Conservation (phyloP, 2,329 filamentous ascomycete genomes). For the Aureobasidium sp. region DNA sequence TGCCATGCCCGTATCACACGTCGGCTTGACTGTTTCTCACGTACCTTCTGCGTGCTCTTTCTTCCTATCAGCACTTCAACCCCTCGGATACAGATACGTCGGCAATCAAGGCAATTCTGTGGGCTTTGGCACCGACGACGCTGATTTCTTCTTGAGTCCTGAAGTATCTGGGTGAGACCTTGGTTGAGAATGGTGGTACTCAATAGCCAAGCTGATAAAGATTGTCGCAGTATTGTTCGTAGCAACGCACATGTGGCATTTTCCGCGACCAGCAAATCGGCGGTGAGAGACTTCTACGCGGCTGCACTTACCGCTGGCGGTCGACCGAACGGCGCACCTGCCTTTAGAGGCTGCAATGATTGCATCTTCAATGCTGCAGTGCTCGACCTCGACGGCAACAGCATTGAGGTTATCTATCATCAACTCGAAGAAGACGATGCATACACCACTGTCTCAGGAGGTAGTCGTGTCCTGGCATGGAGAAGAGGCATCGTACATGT, state of each 20-base stretch:
- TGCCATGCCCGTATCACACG: conserved; percentile 53
- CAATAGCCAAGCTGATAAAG: neutral
- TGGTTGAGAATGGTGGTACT: neutral
- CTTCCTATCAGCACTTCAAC: conserved; percentile 70
- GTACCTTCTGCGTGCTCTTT: conserved; percentile 75
- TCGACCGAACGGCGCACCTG: conserved; percentile 49
- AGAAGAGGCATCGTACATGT: conserved; percentile 20
- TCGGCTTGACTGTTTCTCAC: conserved; percentile 63
- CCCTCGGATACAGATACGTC: conserved; percentile 67
- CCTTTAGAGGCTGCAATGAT: conserved; percentile 43
- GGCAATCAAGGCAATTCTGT: conserved; percentile 53
- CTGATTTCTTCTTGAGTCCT: conserved; percentile 58
- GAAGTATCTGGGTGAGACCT: conserved; percentile 26
- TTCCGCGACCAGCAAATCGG: conserved; percentile 55
- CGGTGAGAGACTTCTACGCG: conserved; percentile 64
- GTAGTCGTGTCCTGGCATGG: conserved; percentile 40
- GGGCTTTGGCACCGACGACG: conserved; percentile 51
- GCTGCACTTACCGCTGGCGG: conserved; percentile 59
- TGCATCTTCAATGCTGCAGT: conserved; percentile 56
- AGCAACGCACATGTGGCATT: conserved; percentile 57
- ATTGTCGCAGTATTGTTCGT: conserved; percentile 34
- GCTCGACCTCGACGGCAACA: conserved; percentile 75
- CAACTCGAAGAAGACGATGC: conserved; percentile 32
- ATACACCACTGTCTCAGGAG: conserved; percentile 14
- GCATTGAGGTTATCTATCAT: conserved; percentile 66